Evolutionary conservation across 2,329 filamentous ascomycete genomes (phyloP).

Genomic region (Penicillium sp.): DNA sequence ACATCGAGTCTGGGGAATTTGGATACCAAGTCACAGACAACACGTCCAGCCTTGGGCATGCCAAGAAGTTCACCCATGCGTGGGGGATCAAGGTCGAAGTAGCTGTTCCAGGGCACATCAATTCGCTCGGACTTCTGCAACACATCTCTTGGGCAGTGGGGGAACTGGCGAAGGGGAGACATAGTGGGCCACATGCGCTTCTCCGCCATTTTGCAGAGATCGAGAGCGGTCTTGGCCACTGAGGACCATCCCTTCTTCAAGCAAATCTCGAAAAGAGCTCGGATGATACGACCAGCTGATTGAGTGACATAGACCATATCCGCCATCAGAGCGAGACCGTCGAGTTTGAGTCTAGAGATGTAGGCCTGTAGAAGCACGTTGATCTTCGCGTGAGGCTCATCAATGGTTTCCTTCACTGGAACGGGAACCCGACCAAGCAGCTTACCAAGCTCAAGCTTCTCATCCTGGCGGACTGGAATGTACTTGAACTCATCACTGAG

Average conservation of each 20-base stretch:
- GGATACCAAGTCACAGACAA: slow-evolving; percentile 80
- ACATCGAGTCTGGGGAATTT: slow-evolving; percentile 94
- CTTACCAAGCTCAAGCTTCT: slow-evolving; percentile 94
- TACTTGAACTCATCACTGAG: slow-evolving; percentile 98
- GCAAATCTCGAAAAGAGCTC: slow-evolving; percentile 96
- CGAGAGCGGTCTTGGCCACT: slow-evolving; percentile 87
- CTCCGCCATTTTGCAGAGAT: slow-evolving; percentile 98
- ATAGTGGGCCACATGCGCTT: slow-evolving; percentile 99
- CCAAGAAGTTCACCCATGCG: slow-evolving; percentile 94
- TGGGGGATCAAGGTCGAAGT: slow-evolving; percentile 94
- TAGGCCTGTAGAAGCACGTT: slow-evolving; percentile 96
- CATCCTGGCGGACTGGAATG: slow-evolving; percentile 94
- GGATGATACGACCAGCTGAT: slow-evolving; percentile 91
- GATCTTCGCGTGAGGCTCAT: slow-evolving; percentile 96
- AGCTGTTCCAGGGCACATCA: slow-evolving; percentile 88
- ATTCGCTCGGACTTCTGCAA: slow-evolving; percentile 92
- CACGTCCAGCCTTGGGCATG: slow-evolving; percentile 81
- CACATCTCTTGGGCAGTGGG: slow-evolving; percentile 77
- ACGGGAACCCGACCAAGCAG: slow-evolving; percentile 87
- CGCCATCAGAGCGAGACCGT: slow-evolving; percentile 93
- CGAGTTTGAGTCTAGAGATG: slow-evolving; percentile 90
- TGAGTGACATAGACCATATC: slow-evolving; percentile 99
- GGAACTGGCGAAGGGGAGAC: slow-evolving; percentile 91
- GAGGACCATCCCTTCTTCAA: slow-evolving; percentile 94
- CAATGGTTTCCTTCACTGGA: slow-evolving; percentile 95